phyloP scores from a whole-genome alignment of 1,139 yeast genomes.

The Dujonia santamariae region DNA sequence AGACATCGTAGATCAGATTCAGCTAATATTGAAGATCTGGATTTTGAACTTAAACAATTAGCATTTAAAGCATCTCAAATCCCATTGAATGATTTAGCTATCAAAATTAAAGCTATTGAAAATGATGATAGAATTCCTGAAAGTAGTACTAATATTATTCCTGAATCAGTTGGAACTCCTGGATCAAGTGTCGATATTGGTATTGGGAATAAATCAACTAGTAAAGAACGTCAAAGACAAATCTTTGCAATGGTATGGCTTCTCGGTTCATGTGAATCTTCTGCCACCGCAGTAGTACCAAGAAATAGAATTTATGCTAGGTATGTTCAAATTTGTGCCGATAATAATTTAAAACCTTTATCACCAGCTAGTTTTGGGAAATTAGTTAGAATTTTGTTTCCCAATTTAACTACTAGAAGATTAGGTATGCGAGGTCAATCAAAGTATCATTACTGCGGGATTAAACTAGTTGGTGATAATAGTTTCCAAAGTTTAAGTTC shows the following conservation, averaged over 20 bases:
- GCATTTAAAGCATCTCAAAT: conserved; percentile 43
- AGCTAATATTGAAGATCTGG: conserved; percentile 3
- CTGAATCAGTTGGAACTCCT: background rate
- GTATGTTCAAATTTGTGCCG: conserved; percentile 72
- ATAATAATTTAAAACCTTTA: conserved; percentile 62
- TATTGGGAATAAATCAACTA: too few species aligned
- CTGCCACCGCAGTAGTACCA: conserved; percentile 74
- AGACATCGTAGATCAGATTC: conserved; percentile 5
- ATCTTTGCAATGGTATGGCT: conserved; percentile 83
- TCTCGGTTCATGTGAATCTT: conserved; percentile 61
- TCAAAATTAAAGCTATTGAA: conserved; percentile 47
- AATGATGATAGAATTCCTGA: conserved; percentile 19
- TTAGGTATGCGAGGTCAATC: conserved; percentile 88
- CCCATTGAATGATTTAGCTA: conserved; percentile 52
- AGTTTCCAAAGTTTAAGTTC: conserved; percentile 13
- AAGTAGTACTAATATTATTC: conserved; percentile 7
- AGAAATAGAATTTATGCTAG: conserved; percentile 79
- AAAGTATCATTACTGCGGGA: conserved; percentile 88
- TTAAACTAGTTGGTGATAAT: conserved; percentile 57
- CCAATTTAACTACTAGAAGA: conserved; percentile 75
- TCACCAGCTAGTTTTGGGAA: conserved; percentile 90
- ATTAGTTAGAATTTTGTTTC: conserved; percentile 70
- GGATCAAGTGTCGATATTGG: background rate
- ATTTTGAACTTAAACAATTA: conserved; percentile 41
- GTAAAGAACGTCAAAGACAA: conserved; percentile 67